phyloP scores from a whole-genome alignment of 371 early-diverging fungal genomes.

The Mucor racemosus region DNA sequence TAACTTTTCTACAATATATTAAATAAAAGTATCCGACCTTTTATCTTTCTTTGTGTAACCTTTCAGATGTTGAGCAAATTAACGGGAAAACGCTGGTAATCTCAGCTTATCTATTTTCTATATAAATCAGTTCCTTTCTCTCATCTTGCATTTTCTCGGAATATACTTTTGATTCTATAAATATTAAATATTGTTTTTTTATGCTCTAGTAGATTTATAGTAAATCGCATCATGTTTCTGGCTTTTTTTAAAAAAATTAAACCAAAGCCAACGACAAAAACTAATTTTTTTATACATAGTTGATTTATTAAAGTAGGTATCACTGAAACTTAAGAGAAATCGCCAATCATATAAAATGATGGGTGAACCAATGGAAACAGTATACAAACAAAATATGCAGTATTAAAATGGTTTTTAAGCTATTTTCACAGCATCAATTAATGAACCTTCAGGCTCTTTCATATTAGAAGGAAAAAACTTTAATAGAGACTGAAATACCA shows the following conservation, averaged over 20 bases:
- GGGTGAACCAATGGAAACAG: not conserved
- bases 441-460: constrained; percentile 73
- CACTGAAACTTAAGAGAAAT: not conserved
- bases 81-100: constrained; percentile 5
- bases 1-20: not conserved
- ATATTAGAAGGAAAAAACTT: constrained; percentile 73
- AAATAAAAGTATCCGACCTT: constrained; percentile 1
- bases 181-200: no score
- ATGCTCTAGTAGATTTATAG: no score
- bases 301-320: not conserved
- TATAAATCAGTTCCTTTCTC: no score
- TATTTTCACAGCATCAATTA: constrained; percentile 70
- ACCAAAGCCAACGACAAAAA: no score
- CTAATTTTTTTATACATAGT: no score
- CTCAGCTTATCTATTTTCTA: not conserved
- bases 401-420: constrained; percentile 12
- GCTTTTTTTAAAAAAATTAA: no score
- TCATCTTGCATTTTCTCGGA: no score
- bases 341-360: no score
- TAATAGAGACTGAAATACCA: constrained; percentile 67
- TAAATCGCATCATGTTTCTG: no score
- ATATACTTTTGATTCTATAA: no score
- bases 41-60: constrained; percentile 6
- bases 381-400: not conserved
- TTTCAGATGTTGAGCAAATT: not conserved